Base-by-base conservation (phyloP, 306 rosid genomes). In the Erythrophleum fordii region DNA sequence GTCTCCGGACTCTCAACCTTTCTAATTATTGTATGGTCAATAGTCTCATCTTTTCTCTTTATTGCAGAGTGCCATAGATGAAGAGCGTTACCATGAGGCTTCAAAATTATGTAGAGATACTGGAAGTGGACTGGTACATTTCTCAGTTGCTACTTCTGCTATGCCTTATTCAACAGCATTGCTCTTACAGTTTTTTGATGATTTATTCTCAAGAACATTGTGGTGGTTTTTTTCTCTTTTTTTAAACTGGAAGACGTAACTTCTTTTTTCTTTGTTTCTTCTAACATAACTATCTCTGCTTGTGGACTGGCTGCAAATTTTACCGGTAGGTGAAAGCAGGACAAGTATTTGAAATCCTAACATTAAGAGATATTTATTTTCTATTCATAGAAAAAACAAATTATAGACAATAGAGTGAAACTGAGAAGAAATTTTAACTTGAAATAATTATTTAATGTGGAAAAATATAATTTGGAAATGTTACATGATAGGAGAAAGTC, bases 11-110 rank as follows among this genome's bases (percentile, higher is more conserved):
- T 48, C 8, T 51, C 66, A 3, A 18, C 39, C 44, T 51, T 79
- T 29, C 8, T 60, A 28, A 45, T 18, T 72, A 39, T 68, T 67
- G 26, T 51, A 64, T 77, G 70, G 65, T 58, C 61, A 6, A 81
- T 86, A 12, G 79, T 77, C 20, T 60, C 11, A 25, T 34, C 17
- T 45, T 52, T 62, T 76, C 3, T 72, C 3, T 67, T 14, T 31
- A 34, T 71, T 89, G 83, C 91, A 96, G 99, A 84, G 64, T 85
- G 98, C 98, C 5, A 87, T 96, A 46, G 93, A 89, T 16, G 97
- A 96, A 77, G 99, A 96, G 81, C 93, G 97, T 18, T 96, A 96
- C 82, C 97, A 80, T 64, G 98, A 93, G 86, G 99, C 99, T 45
- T 96, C 95, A 11, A 90, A 69, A 77, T 87, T 96, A 85, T 96